Evolutionary conservation across 164 flowering plant genomes (phyloP), one percentile per base, ranked within the genome.

Genomic region (Macadamia integrifolia): DNA sequence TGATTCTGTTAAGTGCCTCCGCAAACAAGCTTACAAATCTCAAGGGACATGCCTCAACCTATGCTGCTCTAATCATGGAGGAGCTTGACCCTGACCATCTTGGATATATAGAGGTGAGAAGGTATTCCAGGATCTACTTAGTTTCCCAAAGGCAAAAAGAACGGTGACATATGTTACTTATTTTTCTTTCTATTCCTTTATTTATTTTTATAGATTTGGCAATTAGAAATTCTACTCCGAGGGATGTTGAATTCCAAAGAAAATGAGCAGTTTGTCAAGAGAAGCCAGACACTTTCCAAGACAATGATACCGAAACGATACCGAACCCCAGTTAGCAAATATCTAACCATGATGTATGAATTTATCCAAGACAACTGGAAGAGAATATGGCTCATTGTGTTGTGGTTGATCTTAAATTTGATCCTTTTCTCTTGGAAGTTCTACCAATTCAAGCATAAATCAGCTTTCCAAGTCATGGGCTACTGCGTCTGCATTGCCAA

Each of bases 51-150:
- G 97, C 99, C 0, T 74, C 75, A 9, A 46, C 78, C 9, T 89
- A 94, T 71, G 97, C 99, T 4, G 71, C 93, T 44, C 71, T 92
- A 60, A 94, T 94, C 80, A 90, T 94, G 97, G 99, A 94, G 76
- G 91, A 92, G 71, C 95, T 94, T 1, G 99, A 94, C 58, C 99
- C 99, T 9, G 97, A 94, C 69, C 86, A 90, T 59, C 77, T 44
- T 3, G 98, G 97, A 14, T 90, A 90, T 60, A 88, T 93, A 61
- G 97, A 91, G 90, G 98, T 93, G 32, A 68, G 57, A 10, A 58
- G 8, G 15, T 61, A 49, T 49, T 44, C 13, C 18, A 44, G 44
- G 43, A 44, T 23, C 11, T 55, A 30, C 12, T 58, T 67, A 31
- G 31, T 44, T 28, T 42, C 57, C 18, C 56, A 13, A n/a, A 3